Percentiles rank a stretch among this genome's conserved stretches.
phyloP scores from a whole-genome alignment of 345 rosid genomes.

The Bruguiera parviflora region DNA sequence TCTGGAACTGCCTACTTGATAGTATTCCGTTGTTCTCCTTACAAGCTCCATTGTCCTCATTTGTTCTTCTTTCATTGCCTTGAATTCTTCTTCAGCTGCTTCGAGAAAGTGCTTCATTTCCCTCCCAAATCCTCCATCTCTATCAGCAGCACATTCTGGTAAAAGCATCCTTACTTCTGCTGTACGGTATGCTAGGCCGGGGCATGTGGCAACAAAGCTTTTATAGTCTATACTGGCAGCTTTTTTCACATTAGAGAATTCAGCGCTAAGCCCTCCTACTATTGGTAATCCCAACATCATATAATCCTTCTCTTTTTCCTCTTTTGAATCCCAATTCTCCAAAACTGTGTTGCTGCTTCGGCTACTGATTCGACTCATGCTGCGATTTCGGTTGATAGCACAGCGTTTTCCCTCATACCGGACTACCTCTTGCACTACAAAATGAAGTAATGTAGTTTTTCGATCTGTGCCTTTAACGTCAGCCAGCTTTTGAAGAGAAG shows the following conservation, averaged over 20 bases:
- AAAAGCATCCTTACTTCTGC: conserved; percentile 43
- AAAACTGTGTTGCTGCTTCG: conserved; percentile 21
- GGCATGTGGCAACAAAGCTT: conserved; percentile 38
- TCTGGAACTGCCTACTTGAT: conserved; percentile 57
- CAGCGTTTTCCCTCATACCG: conserved; percentile 78
- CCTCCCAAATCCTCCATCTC: conserved; percentile 40
- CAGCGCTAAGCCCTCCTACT: conserved; percentile 69
- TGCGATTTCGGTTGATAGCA: conserved; percentile 42
- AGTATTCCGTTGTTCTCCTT: conserved; percentile 69
- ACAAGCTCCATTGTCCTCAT: conserved; percentile 57
- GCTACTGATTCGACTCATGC: conserved; percentile 40
- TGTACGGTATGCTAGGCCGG: conserved; percentile 41
- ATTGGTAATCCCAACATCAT: conserved; percentile 64
- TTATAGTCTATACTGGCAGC: conserved; percentile 68
- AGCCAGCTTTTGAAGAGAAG: conserved; percentile 65
- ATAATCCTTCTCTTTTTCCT: conserved; percentile 60
- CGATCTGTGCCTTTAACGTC: conserved; percentile 84
- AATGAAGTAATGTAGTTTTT: conserved; percentile 76
- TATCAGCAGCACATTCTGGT: conserved; percentile 27
- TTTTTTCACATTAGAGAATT: conserved; percentile 71
- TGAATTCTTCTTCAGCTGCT: conserved; percentile 58
- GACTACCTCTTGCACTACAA: conserved; percentile 78
- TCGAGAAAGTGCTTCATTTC: conserved; percentile 57
- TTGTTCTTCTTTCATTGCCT: conserved; percentile 45
- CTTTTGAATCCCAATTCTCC: conserved; percentile 32